These are phyloP conservation scores for Aspergillus ibericus DNA, from an alignment of 2,329 filamentous ascomycete genomes.

Conservation along the genomic window DNA sequence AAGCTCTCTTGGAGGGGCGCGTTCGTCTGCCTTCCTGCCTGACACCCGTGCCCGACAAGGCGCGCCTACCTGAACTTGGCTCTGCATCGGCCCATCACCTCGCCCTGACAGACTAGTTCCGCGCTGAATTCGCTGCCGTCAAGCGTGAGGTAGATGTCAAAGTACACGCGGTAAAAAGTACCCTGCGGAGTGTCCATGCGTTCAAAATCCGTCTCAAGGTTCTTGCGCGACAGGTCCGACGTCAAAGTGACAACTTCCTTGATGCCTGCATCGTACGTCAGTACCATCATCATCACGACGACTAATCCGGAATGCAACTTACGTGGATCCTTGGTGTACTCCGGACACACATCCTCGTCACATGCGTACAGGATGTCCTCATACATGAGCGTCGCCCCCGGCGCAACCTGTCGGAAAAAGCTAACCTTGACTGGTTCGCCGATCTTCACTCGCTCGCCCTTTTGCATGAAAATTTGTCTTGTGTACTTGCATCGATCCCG, in stretches of 20 bases:
- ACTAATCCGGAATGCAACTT: constrained; percentile 52
- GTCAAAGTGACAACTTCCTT: constrained; percentile 98
- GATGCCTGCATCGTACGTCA: constrained; percentile 65
- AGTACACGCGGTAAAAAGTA: constrained; percentile 80
- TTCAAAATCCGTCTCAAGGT: constrained; percentile 98
- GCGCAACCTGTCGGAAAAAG: constrained; percentile 96
- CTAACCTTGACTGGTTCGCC: constrained; percentile 98
- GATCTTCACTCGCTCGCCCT: constrained; percentile 98
- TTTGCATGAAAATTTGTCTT: constrained; percentile 96
- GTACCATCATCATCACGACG: neutral
- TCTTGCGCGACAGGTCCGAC: constrained; percentile 94
- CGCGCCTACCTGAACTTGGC: constrained; percentile 73
- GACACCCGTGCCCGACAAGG: constrained; percentile 6
- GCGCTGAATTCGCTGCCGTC: constrained; percentile 98
- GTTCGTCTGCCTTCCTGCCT: neutral
- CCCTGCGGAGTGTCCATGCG: constrained; percentile 98
- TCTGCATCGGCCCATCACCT: constrained; percentile 96
- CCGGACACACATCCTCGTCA: constrained; percentile 95
- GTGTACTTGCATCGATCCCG: constrained; percentile 99
- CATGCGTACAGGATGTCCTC: constrained; percentile 98
- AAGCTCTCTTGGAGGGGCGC: neutral
- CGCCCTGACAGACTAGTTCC: constrained; percentile 97
- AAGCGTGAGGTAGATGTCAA: constrained; percentile 79
- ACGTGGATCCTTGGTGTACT: constrained; percentile 99
- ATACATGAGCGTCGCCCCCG: constrained; percentile 97